phyloP scores from a whole-genome alignment of 2,329 filamentous ascomycete genomes.

The Venturia aucupariae region DNA sequence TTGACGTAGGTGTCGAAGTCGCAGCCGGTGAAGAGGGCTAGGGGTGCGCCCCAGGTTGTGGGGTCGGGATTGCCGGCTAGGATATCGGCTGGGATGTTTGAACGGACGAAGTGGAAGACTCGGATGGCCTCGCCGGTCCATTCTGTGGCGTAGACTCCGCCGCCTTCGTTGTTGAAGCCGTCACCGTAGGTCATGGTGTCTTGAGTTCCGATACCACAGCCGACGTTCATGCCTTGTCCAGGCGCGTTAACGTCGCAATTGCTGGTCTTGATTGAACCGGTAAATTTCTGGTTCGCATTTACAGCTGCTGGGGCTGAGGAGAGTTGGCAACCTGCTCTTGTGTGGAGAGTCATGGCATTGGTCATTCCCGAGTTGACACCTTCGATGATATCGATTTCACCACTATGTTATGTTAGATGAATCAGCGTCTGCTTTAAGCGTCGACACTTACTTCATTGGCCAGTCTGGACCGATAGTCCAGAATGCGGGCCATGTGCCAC shows the following conservation, averaged over 20 bases:
- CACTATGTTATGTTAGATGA: slow-evolving; percentile 19
- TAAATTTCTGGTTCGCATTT: slow-evolving; percentile 33
- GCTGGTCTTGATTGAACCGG: slow-evolving; percentile 38
- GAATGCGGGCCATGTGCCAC: slow-evolving; percentile 44
- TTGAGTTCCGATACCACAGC: slow-evolving; percentile 34
- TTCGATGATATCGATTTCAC: slow-evolving; percentile 43
- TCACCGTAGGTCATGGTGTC: slow-evolving; percentile 38
- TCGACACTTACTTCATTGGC: slow-evolving; percentile 23
- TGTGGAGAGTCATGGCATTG: slow-evolving; percentile 41
- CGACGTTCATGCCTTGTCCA: slow-evolving; percentile 31
- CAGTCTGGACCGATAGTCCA: slow-evolving; percentile 32
- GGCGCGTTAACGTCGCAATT: slow-evolving; percentile 41
- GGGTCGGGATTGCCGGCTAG: slow-evolving; percentile 52
- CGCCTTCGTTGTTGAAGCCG: slow-evolving; percentile 41
- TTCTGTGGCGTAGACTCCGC: slow-evolving; percentile 38
- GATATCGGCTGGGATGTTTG: slow-evolving; percentile 55
- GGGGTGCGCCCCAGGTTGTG: slow-evolving; percentile 56
- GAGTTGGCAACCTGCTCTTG: slow-evolving; percentile 34
- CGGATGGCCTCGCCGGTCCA: slow-evolving; percentile 66
- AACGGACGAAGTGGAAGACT: slow-evolving; percentile 76
- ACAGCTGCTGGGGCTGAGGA: slow-evolving; percentile 22
- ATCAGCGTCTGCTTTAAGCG: background rate
- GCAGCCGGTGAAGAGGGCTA: slow-evolving; percentile 60
- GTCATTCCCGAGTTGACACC: slow-evolving; percentile 34
- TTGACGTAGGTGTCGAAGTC: slow-evolving; percentile 62